Evolutionary conservation across 2,329 filamentous ascomycete genomes (phyloP), one percentile per base, ranked within the genome.

Genomic region (Coleophoma cylindrospora): DNA sequence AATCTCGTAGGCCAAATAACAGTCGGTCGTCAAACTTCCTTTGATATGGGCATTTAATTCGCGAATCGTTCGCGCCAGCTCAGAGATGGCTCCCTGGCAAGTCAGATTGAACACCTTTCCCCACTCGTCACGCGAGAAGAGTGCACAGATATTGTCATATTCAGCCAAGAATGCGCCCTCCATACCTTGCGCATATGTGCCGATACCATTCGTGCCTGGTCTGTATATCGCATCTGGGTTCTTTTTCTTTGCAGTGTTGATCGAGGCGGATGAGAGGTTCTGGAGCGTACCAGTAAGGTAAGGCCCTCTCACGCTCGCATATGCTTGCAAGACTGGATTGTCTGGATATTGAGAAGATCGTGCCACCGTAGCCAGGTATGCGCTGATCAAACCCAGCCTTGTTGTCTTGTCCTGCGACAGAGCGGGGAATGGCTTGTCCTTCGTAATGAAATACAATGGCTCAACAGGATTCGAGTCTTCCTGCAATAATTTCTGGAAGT

Each of bases 1-100:
- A 33, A 97, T 89, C 65, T 99, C 94, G 66, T 95, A 99, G 8
- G 91, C 91, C 45, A 99, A 79, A 66, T 89, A 97, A 68, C 92
- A 97, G 67, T 99, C 94, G 0, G 90, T 96, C 57, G 84, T 81
- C 37, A 96, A 73, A 63, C 96, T 91, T 38, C 80, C 74, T 64
- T 91, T 91, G 68, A 97, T 91, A 63, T 96, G 91, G 45, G 81
- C 79, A 66, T 97, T 96, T 33, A 99, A 76, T 62, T 97, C 92
- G 27, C 88, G 83, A 48, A 97, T 70, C 0, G 94, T 96, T 59
- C 89, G 84, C 6, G 87, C 84, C 59, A 97, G 87, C 61, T 96
- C 91, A 8, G 83, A 79, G 53, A 99, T 75, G 12, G 91, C 80
- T 34, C 80, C 75, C 61, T 90, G 85, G 64, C 89, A 94, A 2